Conservation (phyloP, 2,329 filamentous ascomycete species). For the Aspergillus quadrilineatus region DNA sequence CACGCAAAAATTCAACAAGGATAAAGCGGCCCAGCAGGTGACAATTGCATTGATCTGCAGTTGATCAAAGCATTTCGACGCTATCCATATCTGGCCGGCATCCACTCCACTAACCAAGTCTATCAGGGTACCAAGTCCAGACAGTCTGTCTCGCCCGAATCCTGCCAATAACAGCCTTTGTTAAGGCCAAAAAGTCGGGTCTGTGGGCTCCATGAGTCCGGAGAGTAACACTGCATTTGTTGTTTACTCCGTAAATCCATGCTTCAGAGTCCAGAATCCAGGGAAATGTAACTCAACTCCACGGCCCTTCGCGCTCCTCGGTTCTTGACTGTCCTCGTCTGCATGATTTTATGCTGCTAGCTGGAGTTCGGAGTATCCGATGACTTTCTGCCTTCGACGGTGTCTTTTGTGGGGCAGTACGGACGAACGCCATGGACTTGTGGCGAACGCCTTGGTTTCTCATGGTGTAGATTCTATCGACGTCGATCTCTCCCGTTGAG, state of each 20-base stretch:
- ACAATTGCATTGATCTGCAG: constrained; percentile 12
- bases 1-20: constrained; percentile 13
- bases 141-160: constrained; percentile 8
- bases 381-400: constrained; percentile 3
- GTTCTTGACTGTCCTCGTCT: background rate
- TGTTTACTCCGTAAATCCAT: background rate
- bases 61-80: constrained; percentile 13
- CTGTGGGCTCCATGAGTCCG: constrained; percentile 8
- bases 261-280: background rate
- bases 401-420: constrained; percentile 17
- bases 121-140: constrained; percentile 14
- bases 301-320: constrained; percentile 9
- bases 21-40: constrained; percentile 6
- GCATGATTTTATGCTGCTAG: background rate
- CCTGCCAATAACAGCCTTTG: constrained; percentile 8
- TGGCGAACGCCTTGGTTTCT: constrained; percentile 20
- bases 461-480: constrained; percentile 10
- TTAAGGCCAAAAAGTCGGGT: constrained; percentile 13
- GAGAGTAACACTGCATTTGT: background rate
- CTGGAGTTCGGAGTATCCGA: constrained; percentile 13
- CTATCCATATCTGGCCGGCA: constrained; percentile 13
- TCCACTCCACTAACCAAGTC: constrained; percentile 15
- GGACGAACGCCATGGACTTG: constrained; percentile 8
- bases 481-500: constrained; percentile 15
- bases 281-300: background rate